phyloP scores from a whole-genome alignment of 176 grass and related monocot species.

The Eremochloa ophiuroides region DNA sequence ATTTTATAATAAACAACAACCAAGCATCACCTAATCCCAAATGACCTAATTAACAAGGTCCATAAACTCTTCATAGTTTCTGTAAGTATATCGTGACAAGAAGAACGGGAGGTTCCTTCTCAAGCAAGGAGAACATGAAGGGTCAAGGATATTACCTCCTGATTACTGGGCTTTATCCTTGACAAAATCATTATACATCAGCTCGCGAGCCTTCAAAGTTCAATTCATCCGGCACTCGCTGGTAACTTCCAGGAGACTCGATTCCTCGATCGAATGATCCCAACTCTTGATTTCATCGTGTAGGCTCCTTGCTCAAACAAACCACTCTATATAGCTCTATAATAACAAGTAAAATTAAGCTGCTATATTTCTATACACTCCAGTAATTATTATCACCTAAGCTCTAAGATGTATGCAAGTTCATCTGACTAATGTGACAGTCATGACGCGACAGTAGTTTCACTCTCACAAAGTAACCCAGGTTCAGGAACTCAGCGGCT shows the following conservation, averaged over 20 bases:
- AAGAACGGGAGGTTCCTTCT: not conserved
- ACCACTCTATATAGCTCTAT: not conserved
- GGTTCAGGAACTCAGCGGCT: not conserved
- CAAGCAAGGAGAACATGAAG: not conserved
- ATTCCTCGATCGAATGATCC: not conserved
- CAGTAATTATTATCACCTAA: not conserved
- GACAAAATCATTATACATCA: too few relatives aligned
- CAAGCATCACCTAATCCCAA: not conserved
- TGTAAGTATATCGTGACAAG: not conserved
- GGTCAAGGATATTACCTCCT: not conserved
- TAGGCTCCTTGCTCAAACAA: not conserved
- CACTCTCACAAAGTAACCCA: not conserved
- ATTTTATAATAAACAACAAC: not conserved
- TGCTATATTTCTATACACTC: conserved; percentile 28
- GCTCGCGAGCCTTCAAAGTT: too few relatives aligned
- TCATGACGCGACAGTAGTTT: not conserved
- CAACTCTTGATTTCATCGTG: not conserved
- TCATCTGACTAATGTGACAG: not conserved
- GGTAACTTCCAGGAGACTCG: not conserved
- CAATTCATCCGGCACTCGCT: too few relatives aligned
- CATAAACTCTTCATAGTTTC: not conserved
- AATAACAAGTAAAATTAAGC: not conserved
- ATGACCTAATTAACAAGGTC: not conserved
- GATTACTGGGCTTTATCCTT: not conserved
- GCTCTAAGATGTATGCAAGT: not conserved